These are phyloP conservation scores for Bremia lactucae DNA, from an alignment of 352 stramenopile species.

Conservation along the genomic window DNA sequence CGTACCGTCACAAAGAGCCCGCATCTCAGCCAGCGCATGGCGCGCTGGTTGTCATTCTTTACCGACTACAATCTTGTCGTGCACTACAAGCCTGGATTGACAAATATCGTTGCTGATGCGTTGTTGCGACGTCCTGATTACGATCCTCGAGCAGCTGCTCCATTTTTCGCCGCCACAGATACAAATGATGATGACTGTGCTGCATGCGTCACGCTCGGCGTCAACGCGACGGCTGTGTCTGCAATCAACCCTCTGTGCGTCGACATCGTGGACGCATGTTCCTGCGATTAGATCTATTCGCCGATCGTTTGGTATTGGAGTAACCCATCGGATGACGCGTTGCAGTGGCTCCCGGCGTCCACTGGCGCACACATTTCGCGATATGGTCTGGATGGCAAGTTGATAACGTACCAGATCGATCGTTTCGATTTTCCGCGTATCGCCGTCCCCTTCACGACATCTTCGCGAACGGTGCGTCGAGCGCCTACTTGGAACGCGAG, in stretches of 20 bases:
- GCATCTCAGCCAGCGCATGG: neutral
- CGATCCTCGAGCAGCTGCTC: neutral
- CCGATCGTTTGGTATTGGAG: neutral
- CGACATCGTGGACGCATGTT: neutral
- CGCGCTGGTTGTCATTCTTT: neutral
- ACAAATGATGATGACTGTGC: neutral
- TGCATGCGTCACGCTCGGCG: neutral
- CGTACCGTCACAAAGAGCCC: neutral
- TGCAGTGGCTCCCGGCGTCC: neutral
- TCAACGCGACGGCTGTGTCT: neutral
- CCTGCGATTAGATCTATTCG: neutral
- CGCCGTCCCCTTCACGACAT: neutral
- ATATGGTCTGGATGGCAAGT: neutral
- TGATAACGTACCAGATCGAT: neutral
- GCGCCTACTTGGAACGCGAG: neutral
- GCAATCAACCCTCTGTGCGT: neutral
- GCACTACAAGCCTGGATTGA: neutral
- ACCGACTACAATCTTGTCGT: neutral
- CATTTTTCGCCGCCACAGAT: neutral
- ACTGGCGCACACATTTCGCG: neutral
- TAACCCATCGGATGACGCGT: neutral
- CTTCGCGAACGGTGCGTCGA: too few species aligned
- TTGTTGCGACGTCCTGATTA: neutral
- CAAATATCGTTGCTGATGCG: neutral
- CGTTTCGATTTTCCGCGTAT: neutral